Evolutionary conservation across 2,329 filamentous ascomycete genomes (phyloP).

Genomic region (Fusarium sp.): DNA sequence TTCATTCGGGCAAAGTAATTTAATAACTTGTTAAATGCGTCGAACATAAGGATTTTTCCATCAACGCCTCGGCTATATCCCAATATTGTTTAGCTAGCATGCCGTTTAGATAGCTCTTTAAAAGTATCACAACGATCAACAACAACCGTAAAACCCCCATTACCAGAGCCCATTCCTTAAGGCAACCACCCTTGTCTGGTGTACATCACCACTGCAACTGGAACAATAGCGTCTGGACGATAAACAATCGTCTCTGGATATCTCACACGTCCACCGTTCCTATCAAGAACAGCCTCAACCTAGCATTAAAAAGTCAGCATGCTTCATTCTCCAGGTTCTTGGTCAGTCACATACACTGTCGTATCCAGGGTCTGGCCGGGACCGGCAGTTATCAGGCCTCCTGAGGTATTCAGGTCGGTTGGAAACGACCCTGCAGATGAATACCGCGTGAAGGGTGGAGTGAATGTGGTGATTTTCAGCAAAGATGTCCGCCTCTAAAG

Average conservation of each 20-base stretch:
- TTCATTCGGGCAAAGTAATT: too few species aligned
- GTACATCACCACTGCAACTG: conserved; percentile 5
- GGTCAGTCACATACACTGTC: not conserved
- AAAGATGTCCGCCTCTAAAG: conserved; percentile 12
- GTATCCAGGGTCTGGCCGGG: not conserved
- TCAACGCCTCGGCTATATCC: too few species aligned
- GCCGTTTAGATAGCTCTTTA: not conserved
- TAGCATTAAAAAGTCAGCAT: not conserved
- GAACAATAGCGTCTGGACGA: conserved; percentile 17
- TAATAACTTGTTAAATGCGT: too few species aligned
- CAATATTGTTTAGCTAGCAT: too few species aligned
- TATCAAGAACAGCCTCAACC: not conserved
- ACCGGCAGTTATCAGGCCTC: not conserved
- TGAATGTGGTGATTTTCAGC: not conserved
- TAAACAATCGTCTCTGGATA: conserved; percentile 16
- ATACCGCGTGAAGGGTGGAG: not conserved
- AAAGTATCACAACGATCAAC: accelerated
- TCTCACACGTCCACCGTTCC: not conserved
- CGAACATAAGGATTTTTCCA: too few species aligned
- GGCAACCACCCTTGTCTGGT: not conserved
- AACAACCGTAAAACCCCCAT: not conserved
- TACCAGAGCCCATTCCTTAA: not conserved
- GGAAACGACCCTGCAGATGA: not conserved
- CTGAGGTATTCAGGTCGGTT: not conserved
- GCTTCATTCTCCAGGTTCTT: not conserved